A percentile compares a stretch with the other conserved stretches of the same genome.
These are phyloP conservation scores for Claviceps africana DNA, from an alignment of 2,329 filamentous ascomycete genomes.

Conservation along the genomic window DNA sequence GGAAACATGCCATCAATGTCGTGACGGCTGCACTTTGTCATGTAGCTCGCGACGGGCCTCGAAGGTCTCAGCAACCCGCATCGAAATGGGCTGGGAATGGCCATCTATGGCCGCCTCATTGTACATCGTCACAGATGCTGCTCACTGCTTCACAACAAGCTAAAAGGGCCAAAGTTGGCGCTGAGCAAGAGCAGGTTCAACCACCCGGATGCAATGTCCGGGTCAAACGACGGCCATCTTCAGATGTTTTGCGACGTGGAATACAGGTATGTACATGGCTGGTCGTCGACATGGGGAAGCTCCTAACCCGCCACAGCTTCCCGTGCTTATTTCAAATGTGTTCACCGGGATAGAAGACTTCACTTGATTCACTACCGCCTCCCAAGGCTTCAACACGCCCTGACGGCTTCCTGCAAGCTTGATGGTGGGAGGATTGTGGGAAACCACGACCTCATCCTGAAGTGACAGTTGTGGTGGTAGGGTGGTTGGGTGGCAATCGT, in stretches of 20 bases:
- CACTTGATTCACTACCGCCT: neutral
- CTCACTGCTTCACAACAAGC: neutral
- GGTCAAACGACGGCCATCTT: neutral
- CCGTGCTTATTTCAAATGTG: slow-evolving; percentile 12
- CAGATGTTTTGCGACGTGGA: neutral
- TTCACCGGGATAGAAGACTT: slow-evolving; percentile 14
- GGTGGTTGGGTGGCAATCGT: neutral
- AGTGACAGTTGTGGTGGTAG: neutral
- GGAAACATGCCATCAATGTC: neutral
- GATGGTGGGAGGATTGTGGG: neutral
- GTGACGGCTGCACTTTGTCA: neutral
- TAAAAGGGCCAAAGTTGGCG: neutral
- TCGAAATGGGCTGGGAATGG: neutral
- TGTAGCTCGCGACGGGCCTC: neutral
- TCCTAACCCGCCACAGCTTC: neutral
- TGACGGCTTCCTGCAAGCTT: neutral
- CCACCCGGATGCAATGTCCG: neutral
- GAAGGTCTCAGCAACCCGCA: neutral
- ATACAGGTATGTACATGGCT: neutral
- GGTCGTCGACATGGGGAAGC: neutral
- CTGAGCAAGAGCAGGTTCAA: neutral
- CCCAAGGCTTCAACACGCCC: neutral
- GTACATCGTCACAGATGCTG: neutral
- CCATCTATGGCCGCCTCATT: neutral
- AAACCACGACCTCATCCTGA: too few relatives aligned